Evolutionary conservation across 2,329 filamentous ascomycete genomes (phyloP), one percentile per base, ranked within the genome.

Genomic region (Dendrostoma leiphaemia): DNA sequence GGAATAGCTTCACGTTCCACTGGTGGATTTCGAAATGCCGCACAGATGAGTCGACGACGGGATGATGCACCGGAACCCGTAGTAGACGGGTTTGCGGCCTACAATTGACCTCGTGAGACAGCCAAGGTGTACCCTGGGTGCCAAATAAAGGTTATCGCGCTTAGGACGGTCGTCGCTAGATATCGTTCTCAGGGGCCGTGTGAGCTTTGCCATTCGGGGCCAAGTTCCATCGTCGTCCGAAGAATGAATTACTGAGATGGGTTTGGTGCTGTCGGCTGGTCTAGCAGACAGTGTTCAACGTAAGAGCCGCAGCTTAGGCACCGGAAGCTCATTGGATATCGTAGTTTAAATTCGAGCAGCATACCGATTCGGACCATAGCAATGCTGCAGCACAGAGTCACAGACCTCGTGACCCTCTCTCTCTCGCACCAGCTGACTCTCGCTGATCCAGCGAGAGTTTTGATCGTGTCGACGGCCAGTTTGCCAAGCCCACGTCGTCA

Each of bases 11-110:
- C 48, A 35, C 8, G 12, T 8, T 23, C 13, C 23, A 40, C 50
- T 51, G 48, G 53, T 46, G 34, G 41, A 54, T 45, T 41, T 34
- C 34, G 24, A 23, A 48, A 32, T 29, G 48, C 47, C 48, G 23
- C 41, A 32, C 38, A 29, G 38, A 15, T 41, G 50, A 34, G n/a
- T n/a, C n/a, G 48, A 48, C 47, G 41, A 47, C 53, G 34, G 47
- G 40, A 41, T 32, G 47, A 38, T 40, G 38, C 43, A 47, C 41
- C 43, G 45, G 17, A n/a, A n/a, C n/a, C n/a, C n/a, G n/a, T n/a
- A n/a, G n/a, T n/a, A n/a, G n/a, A n/a, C n/a, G n/a, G n/a, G n/a
- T n/a, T n/a, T n/a, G n/a, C n/a, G n/a, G n/a, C n/a, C n/a, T n/a
- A n/a, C n/a, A n/a, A n/a, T n/a, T n/a, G 28, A 32, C 31, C 47